phyloP scores from a whole-genome alignment of 164 flowering plant genomes.

The Annona cherimola region DNA sequence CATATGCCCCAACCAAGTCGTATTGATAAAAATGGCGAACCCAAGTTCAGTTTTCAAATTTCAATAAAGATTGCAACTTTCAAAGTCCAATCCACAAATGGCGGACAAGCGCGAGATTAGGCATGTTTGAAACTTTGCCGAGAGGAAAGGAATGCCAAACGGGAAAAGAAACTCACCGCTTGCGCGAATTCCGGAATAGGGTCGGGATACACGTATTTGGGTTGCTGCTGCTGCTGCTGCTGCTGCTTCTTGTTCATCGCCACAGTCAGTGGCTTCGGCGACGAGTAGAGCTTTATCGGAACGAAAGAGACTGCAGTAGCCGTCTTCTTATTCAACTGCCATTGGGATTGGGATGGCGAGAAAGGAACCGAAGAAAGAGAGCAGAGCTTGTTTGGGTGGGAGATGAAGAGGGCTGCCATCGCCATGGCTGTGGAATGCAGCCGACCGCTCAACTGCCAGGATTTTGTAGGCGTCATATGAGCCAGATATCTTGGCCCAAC shows the following conservation, averaged over 20 bases:
- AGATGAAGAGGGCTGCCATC: background rate
- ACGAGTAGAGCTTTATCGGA: background rate
- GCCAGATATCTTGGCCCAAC: background rate
- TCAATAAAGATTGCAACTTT: too few species aligned
- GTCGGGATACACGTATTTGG: slow-evolving; percentile 39
- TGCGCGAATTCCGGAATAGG: slow-evolving; percentile 55
- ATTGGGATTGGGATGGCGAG: background rate
- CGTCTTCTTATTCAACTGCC: too few species aligned
- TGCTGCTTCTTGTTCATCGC: too few species aligned
- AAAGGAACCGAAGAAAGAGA: slow-evolving; percentile 1
- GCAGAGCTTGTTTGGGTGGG: background rate
- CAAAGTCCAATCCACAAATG: too few species aligned
- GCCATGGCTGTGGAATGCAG: background rate
- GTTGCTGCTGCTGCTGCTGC: too few species aligned
- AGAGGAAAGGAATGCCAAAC: slow-evolving; percentile 1
- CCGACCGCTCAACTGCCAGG: background rate
- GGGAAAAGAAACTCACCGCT: slow-evolving; percentile 23
- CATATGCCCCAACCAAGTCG: too few species aligned
- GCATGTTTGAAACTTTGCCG: too few species aligned
- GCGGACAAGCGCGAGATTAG: too few species aligned
- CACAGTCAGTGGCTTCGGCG: slow-evolving; percentile 5
- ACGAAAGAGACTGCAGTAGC: too few species aligned
- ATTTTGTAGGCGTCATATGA: background rate
- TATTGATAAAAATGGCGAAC: background rate
- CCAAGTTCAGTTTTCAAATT: too few species aligned